Evolutionary conservation across 352 stramenopile genomes (phyloP), one percentile per base, ranked within the genome.

Genomic region (Globisporangium barbulae): DNA sequence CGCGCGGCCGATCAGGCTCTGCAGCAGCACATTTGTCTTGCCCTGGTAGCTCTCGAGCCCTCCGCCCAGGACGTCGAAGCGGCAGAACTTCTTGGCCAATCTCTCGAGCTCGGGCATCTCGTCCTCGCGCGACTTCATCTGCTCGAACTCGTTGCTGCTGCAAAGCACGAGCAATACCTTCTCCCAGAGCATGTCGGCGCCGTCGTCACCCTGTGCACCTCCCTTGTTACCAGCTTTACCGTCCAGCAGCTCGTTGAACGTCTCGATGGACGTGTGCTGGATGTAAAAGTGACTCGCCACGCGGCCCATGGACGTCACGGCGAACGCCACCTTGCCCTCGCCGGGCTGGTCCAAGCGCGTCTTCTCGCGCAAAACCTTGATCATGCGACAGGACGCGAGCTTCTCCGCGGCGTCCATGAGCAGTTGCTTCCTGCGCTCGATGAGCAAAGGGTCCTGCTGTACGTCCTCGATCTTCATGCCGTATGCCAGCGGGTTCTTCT

Each of bases 211-310:
- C 2, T 69, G 61, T n/a, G 45, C 55, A 2, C 64, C 68, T 33
- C 69, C 62, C 28, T 68, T 53, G 44, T 72, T 61, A 2, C 72
- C 70, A 30, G 80, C 52, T 72, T 93, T 78, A 44, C 79, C 78
- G 55, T 84, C 77, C 35, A 99, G 69, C 35, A 96, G 73, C 25
- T 98, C 92, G 72, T 99, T 99, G 63, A 99, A 99, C 22, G 90
- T 97, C 59, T 98, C 86, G 33, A 99, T 97, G 42, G 94, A 99
- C 53, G 97, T 94, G 76, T 99, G 96, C 63, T 94, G 84, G 61
- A 99, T 99, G 81, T 99, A 99, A 73, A 98, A 99, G 74, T 99
- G 97, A 31, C 94, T 99, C 7, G 97, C 98, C 15, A 99, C 95
- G 22, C 97, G 90, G 9, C 98, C 98, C 64, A 99, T 88, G 35